Percentiles rank a stretch among this genome's conserved stretches.
These are phyloP conservation scores for Sporisorium graminicola DNA, from an alignment of 1,284 basidiomycete genomes.

Conservation along the genomic window DNA sequence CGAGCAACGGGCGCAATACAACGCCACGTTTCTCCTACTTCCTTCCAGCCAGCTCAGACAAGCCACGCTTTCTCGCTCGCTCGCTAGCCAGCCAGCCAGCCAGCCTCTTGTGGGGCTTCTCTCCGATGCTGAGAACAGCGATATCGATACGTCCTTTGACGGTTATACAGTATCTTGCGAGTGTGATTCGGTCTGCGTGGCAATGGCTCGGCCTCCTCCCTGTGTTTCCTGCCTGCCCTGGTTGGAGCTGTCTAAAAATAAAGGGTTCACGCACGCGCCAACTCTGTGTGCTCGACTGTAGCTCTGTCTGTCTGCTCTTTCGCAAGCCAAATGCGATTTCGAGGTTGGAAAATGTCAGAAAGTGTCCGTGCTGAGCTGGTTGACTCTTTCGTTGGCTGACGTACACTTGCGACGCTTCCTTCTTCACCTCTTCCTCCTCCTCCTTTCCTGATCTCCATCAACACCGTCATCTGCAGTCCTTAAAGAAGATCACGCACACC, in stretches of 20 bases:
- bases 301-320: too few species aligned
- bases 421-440: background rate
- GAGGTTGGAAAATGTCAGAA: background rate
- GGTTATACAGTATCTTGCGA: too few species aligned
- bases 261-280: conserved; percentile 13
- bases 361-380: conserved; percentile 1
- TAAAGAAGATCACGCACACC: background rate
- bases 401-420: too few species aligned
- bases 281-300: background rate
- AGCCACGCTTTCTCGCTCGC: background rate
- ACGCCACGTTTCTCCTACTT: background rate
- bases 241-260: background rate
- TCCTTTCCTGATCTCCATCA: background rate
- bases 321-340: conserved; percentile 2
- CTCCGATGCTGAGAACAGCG: too few species aligned
- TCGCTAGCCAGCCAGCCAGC: background rate
- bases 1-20: background rate
- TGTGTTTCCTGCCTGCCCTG: background rate
- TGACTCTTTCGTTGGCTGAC: background rate
- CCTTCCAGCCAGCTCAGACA: background rate
- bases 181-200: too few species aligned
- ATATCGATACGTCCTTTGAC: too few species aligned
- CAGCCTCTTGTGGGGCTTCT: too few species aligned
- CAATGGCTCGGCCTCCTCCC: background rate
- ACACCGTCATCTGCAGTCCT: background rate